Base-by-base conservation (phyloP, 139 green algal species). In the Volvox africanus region DNA sequence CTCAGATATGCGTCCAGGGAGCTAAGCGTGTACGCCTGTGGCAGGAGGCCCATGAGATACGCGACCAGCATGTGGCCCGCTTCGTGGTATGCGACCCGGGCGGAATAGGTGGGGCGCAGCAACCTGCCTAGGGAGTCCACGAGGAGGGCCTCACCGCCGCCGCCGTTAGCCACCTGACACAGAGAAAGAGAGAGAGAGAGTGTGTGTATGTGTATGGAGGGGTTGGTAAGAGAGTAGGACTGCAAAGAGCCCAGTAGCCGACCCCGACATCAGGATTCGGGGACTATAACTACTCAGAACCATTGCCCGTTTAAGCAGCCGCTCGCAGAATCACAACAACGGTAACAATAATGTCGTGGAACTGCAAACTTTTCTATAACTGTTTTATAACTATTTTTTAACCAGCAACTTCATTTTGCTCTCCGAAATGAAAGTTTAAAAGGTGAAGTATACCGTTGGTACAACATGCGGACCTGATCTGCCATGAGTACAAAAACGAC, bases 1-100 rank as follows among this genome's bases (percentile, higher is more conserved):
- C 91, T 95, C 0, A 84, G 35, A 61, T 99, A 98, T 0, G 98
- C 98, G 82, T 99, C 97, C 61, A 96, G 77, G 0, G 94, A 95
- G 20, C 93, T 96, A 20, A 99, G 94, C 0, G 96, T 99, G 96
- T 99, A 99, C 6, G 78, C 93, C 19, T 93, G 93, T 0, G 98
- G 98, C 80, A 99, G 91, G 20, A 99, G 93, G 18, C 98, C 98
- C 30, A 98, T 35, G 32, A 99, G 91, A 92, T 99, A 99, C 19
- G 98, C 98, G 16, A 98, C 91, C 28, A 99, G 93, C 85, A 99
- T 98, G 93, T 99, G 98, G 0, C 97, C 98, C 0, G 98, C 97
- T 91, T 99, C 98, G 88, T 99, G 97, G 20, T 94, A 69, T 0
- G 96, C 96, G 26, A 99, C 96, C 0, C 97, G 90, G 55, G 95